A percentile compares a stretch with the other conserved stretches of the same genome.
Conservation (phyloP, 78 protist genomes). For the Planoprotostelium fungivorum region DNA sequence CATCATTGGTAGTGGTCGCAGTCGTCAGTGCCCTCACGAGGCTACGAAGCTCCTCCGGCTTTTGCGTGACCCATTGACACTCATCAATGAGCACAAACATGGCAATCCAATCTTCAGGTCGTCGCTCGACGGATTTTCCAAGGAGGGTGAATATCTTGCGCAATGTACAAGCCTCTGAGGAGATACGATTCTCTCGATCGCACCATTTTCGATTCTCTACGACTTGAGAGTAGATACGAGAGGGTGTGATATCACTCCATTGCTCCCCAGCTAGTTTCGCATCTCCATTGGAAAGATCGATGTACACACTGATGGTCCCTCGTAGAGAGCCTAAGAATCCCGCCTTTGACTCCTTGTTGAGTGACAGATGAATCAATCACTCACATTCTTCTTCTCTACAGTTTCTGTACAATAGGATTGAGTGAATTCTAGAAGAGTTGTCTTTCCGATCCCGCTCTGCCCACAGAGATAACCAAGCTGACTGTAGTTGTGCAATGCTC, state of each 20-base stretch:
- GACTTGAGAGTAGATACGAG: neutral
- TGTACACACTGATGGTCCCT: neutral
- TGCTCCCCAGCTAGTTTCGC: neutral
- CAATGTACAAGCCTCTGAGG: neutral
- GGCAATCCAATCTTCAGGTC: neutral
- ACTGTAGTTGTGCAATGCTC: neutral
- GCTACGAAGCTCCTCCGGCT: neutral
- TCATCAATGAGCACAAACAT: neutral
- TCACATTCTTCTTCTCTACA: neutral
- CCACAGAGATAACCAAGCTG: neutral
- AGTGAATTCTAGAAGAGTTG: neutral
- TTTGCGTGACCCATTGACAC: neutral
- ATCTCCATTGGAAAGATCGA: neutral
- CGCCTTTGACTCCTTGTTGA: neutral
- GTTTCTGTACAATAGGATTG: neutral
- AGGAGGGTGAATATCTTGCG: neutral
- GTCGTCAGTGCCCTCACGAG: neutral
- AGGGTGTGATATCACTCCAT: neutral
- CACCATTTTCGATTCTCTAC: neutral
- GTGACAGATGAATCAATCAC: neutral
- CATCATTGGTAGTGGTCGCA: neutral
- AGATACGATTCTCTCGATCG: neutral
- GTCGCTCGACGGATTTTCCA: neutral
- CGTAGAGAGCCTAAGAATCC: neutral
- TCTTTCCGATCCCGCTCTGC: constrained; percentile 1